phyloP scores from a whole-genome alignment of 2,329 filamentous ascomycete genomes.

The Rutstroemia sp. region DNA sequence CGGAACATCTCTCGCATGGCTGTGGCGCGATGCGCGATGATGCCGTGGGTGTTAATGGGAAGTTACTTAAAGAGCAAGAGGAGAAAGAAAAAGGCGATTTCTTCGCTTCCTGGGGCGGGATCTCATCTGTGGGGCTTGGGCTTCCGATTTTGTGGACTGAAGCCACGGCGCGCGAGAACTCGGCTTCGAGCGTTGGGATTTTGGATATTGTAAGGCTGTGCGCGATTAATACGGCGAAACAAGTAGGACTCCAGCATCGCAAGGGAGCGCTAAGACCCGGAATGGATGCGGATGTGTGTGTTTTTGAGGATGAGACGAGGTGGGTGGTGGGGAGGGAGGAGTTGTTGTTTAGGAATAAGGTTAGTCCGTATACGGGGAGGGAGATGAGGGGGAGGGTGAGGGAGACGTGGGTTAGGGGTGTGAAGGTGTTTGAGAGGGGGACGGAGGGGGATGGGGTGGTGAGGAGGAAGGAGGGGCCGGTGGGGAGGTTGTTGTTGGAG shows the following conservation, averaged over 20 bases:
- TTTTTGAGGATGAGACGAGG: conserved; percentile 78
- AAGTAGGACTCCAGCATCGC: conserved; percentile 73
- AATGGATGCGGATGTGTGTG: conserved; percentile 83
- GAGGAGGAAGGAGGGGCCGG: conserved; percentile 35
- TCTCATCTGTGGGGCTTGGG: conserved; percentile 87
- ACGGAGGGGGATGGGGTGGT: conserved; percentile 37
- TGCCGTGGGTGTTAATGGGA: conserved; percentile 22
- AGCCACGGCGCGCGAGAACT: conserved; percentile 32
- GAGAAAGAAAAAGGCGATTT: conserved; percentile 64
- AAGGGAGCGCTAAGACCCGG: conserved; percentile 80
- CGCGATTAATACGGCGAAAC: conserved; percentile 75
- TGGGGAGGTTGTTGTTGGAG: conserved; percentile 44
- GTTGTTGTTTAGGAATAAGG: conserved; percentile 59
- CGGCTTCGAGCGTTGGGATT: conserved; percentile 34
- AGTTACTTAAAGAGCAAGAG: conserved; percentile 28
- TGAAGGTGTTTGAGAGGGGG: conserved; percentile 26
- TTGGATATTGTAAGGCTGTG: conserved; percentile 81
- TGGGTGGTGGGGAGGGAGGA: conserved; percentile 69
- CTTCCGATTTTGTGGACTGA: conserved; percentile 72
- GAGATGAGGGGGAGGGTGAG: conserved; percentile 45
- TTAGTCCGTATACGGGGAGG: conserved; percentile 46
- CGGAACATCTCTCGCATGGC: conserved; percentile 45
- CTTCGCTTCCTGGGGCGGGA: conserved; percentile 93
- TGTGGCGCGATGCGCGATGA: conserved; percentile 24
- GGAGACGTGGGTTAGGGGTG: conserved; percentile 29